Evolutionary conservation across 306 rosid species (phyloP).

Genomic region (Morella rubra): DNA sequence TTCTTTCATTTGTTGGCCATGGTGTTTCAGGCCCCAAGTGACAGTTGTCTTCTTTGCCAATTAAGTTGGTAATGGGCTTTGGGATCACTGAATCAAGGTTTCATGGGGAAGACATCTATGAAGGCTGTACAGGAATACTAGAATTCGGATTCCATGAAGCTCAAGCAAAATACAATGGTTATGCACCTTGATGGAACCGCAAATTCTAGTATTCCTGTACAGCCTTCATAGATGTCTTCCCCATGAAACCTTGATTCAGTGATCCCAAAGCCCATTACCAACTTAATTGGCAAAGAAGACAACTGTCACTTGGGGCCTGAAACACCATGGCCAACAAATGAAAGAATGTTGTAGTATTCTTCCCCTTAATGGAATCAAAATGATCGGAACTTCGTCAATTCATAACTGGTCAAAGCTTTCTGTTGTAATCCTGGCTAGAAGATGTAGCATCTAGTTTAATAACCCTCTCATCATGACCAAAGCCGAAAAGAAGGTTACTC

Average conservation of each 20-base stretch:
- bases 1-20: conserved; percentile 77
- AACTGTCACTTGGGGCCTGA: conserved; percentile 33
- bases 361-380: conserved; percentile 41
- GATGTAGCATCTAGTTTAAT: conserved; percentile 55
- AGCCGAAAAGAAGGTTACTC: conserved; percentile 70
- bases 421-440: conserved; percentile 48
- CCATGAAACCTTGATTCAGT: conserved; percentile 32
- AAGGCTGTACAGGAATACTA: conserved; percentile 48
- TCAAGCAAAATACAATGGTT: conserved; percentile 17
- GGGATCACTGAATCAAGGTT: conserved; percentile 34
- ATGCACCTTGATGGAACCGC: conserved; percentile 19
- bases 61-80: conserved; percentile 28
- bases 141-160: conserved; percentile 11
- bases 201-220: conserved; percentile 45
- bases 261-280: conserved; percentile 28
- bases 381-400: conserved; percentile 28
- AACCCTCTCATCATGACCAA: conserved; percentile 67
- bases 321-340: conserved; percentile 55
- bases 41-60: conserved; percentile 28
- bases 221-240: conserved; percentile 27
- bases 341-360: conserved; percentile 64
- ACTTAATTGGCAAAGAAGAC: conserved; percentile 32
- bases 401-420: conserved; percentile 59
- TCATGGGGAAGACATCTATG: conserved; percentile 21
- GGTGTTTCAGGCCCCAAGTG: conserved; percentile 38